Evolutionary conservation across 257 asterid genomes (phyloP).

Genomic region (Jacaranda copaia): DNA sequence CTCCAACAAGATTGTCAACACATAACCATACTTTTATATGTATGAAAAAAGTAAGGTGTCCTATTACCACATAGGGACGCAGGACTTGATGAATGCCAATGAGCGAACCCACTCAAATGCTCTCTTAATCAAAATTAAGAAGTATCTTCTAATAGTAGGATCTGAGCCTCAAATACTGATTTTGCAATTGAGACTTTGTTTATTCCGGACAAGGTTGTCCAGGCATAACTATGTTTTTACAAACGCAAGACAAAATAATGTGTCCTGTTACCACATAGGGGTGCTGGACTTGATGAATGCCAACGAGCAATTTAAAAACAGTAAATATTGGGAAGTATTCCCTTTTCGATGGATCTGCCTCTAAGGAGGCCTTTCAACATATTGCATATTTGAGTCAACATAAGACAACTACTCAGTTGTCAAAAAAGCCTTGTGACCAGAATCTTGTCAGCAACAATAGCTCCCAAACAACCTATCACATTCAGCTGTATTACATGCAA

Average conservation of each 20-base stretch:
- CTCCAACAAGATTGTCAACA: too few species aligned
- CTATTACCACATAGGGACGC: too few species aligned
- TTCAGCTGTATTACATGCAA: not conserved
- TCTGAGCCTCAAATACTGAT: slow-evolving; percentile 8
- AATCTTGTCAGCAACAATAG: too few species aligned
- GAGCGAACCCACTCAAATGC: not conserved
- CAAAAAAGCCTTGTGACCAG: too few species aligned
- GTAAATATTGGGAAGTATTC: not conserved
- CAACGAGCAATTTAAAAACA: not conserved
- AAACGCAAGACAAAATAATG: not conserved
- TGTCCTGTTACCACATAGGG: not conserved
- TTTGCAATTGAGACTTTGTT: not conserved
- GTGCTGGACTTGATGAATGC: not conserved
- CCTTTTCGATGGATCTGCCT: not conserved
- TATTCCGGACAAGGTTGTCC: not conserved
- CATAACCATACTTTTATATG: too few species aligned
- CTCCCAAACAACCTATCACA: too few species aligned
- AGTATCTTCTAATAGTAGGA: not conserved
- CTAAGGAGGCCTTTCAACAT: not conserved
- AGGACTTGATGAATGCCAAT: too few species aligned
- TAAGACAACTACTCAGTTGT: too few species aligned
- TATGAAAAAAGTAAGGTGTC: too few species aligned
- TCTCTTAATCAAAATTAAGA: slow-evolving; percentile 2
- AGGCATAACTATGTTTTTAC: slow-evolving; percentile 1
- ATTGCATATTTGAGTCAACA: too few species aligned